These are phyloP conservation scores for Castanea crenata DNA, from an alignment of 306 rosid genomes.

Conservation along the genomic window DNA sequence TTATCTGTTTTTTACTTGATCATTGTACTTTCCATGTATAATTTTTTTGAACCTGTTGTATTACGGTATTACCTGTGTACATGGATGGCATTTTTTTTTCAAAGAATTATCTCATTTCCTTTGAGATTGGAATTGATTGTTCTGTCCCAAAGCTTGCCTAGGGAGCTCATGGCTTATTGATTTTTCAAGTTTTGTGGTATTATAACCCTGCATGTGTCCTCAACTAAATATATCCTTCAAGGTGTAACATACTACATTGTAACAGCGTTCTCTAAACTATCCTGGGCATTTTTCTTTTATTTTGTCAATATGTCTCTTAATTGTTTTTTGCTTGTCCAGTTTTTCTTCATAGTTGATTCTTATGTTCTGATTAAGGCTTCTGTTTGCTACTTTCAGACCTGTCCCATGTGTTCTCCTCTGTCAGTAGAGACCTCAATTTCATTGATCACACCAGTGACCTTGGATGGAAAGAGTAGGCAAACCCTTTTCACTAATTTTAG, in stretches of 20 bases:
- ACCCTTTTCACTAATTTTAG: constrained; percentile 18
- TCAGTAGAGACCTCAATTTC: constrained; percentile 78
- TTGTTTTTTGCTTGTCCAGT: not conserved
- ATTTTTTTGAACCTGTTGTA: too few relatives aligned
- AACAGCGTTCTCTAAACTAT: constrained; percentile 4
- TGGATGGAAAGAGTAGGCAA: constrained; percentile 93
- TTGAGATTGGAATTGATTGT: not conserved
- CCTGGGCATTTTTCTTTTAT: constrained; percentile 9
- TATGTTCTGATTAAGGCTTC: constrained; percentile 16
- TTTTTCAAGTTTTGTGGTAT: not conserved
- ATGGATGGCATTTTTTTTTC: too few relatives aligned
- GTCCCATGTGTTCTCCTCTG: constrained; percentile 82
- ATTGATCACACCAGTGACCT: constrained; percentile 90
- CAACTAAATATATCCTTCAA: too few relatives aligned
- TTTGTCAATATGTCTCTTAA: constrained; percentile 3
- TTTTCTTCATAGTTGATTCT: not conserved
- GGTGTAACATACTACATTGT: not conserved
- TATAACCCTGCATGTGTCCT: not conserved
- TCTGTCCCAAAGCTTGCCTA: not conserved
- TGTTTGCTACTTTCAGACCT: constrained; percentile 56
- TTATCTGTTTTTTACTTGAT: too few relatives aligned
- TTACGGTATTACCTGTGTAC: too few relatives aligned
- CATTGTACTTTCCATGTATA: too few relatives aligned
- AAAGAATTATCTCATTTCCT: not conserved
- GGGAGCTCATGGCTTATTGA: not conserved